Percentiles rank a stretch among this genome's conserved stretches.
phyloP scores from a whole-genome alignment of 352 stramenopile genomes.

The Pythium coloratum region DNA sequence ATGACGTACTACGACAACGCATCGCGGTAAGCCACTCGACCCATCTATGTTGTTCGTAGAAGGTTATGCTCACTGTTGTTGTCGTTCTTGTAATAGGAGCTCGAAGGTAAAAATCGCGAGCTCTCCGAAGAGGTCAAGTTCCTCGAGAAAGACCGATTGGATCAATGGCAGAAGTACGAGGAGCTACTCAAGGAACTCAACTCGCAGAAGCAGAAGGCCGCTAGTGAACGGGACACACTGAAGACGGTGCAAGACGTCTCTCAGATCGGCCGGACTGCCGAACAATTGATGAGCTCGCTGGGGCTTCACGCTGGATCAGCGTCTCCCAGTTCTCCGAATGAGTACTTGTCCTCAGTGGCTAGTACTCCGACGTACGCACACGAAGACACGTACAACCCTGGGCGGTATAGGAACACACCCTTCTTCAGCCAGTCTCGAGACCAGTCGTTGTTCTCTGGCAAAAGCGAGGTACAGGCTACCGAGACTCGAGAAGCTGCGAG shows the following conservation, averaged over 20 bases:
- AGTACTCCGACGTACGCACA: conserved; percentile 11
- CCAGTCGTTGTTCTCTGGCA: not conserved
- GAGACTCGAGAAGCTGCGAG: not conserved
- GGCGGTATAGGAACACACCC: conserved; percentile 13
- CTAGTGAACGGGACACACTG: not conserved
- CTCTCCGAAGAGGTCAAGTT: conserved; percentile 77
- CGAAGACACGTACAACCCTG: conserved; percentile 21
- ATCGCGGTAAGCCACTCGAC: conserved; percentile 42
- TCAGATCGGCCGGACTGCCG: conserved; percentile 15
- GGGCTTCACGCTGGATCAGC: not conserved
- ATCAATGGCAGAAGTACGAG: conserved; percentile 77
- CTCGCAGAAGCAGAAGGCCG: conserved; percentile 31
- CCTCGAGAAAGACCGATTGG: conserved; percentile 68
- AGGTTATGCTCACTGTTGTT: not conserved
- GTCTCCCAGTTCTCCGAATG: not conserved
- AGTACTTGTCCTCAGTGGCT: not conserved
- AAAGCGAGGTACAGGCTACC: not conserved
- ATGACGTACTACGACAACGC: conserved; percentile 64
- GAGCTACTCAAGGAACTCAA: conserved; percentile 43
- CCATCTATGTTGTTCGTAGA: conserved; percentile 1
- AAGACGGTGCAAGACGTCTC: conserved; percentile 23
- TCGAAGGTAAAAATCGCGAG: conserved; percentile 77
- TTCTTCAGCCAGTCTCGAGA: not conserved
- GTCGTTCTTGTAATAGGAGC: conserved; percentile 39
- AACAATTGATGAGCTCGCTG: conserved; percentile 20